Evolutionary conservation across 495 filamentous ascomycete genomes (phyloP).

Genomic region (Penicillium coprophilum): DNA sequence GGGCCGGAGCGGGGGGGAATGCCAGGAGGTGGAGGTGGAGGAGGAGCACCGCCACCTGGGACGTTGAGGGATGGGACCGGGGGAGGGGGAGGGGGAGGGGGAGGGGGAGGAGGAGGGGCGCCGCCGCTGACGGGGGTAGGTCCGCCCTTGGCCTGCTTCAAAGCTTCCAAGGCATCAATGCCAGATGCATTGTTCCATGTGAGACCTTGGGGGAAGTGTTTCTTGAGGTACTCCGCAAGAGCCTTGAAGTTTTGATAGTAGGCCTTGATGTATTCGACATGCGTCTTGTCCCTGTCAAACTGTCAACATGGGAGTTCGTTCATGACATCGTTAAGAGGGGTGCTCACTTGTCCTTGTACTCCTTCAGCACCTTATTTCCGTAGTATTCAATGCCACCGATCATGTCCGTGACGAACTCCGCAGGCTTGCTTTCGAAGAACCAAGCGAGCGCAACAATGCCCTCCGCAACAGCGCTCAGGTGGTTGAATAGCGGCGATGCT

Average conservation of each 20-base stretch:
- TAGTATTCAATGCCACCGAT: constrained; percentile 81
- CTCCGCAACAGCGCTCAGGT: constrained; percentile 83
- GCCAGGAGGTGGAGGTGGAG: constrained; percentile 66
- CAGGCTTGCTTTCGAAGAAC: constrained; percentile 79
- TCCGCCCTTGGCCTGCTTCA: constrained; percentile 60
- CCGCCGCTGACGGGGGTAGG: constrained; percentile 39
- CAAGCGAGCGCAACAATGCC: constrained; percentile 83
- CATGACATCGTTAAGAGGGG: not conserved
- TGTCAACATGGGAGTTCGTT: constrained; percentile 15
- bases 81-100: constrained; percentile 52
- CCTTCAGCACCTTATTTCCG: constrained; percentile 85
- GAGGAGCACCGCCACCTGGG: constrained; percentile 66
- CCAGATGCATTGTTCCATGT: constrained; percentile 84
- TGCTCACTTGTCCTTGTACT: constrained; percentile 84
- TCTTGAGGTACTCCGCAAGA: constrained; percentile 75
- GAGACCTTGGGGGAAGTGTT: constrained; percentile 73
- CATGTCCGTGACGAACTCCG: constrained; percentile 75
- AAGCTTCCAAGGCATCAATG: constrained; percentile 68
- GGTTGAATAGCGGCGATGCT: constrained; percentile 65
- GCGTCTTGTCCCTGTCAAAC: constrained; percentile 62
- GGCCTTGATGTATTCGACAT: constrained; percentile 81
- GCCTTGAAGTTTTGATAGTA: constrained; percentile 86
- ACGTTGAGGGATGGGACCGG: constrained; percentile 55
- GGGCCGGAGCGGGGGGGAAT: constrained; percentile 34
- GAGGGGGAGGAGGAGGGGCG: constrained; percentile 51